A percentile compares a stretch with the other conserved stretches of the same genome.
Evolutionary conservation across 1,284 basidiomycete genomes (phyloP).

Genomic region (Boletus calvinii): DNA sequence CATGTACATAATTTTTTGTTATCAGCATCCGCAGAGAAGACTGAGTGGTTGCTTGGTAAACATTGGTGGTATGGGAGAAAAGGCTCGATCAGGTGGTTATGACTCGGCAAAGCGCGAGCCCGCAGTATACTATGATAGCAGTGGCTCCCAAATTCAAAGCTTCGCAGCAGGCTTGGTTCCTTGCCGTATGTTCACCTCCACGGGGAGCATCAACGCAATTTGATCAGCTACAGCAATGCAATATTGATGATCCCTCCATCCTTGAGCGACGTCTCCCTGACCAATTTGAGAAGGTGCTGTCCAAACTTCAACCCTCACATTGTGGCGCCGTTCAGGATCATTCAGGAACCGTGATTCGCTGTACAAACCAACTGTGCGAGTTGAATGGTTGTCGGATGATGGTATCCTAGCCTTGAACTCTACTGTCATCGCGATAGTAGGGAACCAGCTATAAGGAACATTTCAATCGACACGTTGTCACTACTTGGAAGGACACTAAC

Average conservation of each 20-base stretch:
- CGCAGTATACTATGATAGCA: not conserved
- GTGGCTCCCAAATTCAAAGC: constrained; percentile 13
- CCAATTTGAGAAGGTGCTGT: constrained; percentile 56
- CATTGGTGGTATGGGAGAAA: not conserved
- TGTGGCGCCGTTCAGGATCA: constrained; percentile 54
- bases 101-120: not conserved
- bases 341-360: constrained; percentile 48
- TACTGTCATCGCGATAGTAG: constrained; percentile 55
- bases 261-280: constrained; percentile 39
- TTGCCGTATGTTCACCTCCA: constrained; percentile 43
- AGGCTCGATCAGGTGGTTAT: not conserved
- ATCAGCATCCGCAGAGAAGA: not conserved
- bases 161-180: constrained; percentile 28
- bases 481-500: constrained; percentile 10
- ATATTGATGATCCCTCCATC: constrained; percentile 60
- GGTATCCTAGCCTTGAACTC: constrained; percentile 63
- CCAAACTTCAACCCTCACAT: constrained; percentile 60
- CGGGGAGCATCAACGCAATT: constrained; percentile 52
- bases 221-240: constrained; percentile 63
- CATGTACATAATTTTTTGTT: not conserved
- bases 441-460: constrained; percentile 50
- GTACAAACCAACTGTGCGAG: constrained; percentile 55
- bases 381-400: constrained; percentile 38
- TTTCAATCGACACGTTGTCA: constrained; percentile 10
- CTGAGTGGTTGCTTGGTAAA: not conserved